Evolutionary conservation across 2,329 filamentous ascomycete genomes (phyloP).

Genomic region (Chaetomium globosum): DNA sequence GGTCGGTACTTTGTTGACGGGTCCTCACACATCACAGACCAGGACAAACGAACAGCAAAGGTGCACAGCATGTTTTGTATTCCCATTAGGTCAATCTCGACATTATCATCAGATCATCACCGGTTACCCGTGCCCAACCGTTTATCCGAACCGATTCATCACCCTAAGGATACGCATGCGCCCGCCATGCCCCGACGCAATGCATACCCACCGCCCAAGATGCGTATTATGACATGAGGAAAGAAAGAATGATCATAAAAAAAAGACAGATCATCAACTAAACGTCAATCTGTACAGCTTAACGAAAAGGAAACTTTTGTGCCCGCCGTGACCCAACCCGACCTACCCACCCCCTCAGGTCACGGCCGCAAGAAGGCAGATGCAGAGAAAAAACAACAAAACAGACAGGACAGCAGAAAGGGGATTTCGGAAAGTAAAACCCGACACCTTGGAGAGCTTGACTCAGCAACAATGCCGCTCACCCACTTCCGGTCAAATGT

Average conservation of each 20-base stretch:
- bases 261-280: background rate
- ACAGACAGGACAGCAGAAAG: background rate
- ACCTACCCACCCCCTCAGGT: constrained; percentile 16
- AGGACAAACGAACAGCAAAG: background rate
- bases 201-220: constrained; percentile 21
- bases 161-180: background rate
- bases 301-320: constrained; percentile 17
- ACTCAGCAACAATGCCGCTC: background rate
- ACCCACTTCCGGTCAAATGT: constrained; percentile 6
- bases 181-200: constrained; percentile 14
- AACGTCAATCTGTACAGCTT: constrained; percentile 17
- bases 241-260: background rate
- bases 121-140: constrained; percentile 1
- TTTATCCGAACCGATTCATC: constrained; percentile 11
- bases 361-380: constrained; percentile 14
- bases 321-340: constrained; percentile 15
- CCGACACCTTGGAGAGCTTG: background rate
- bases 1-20: too few relatives aligned
- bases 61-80: constrained; percentile 4
- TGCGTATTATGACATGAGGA: constrained; percentile 13
- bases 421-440: background rate
- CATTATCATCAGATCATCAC: background rate
- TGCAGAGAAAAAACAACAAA: background rate
- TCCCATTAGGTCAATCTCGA: constrained; percentile 2
- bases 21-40: background rate